Evolutionary conservation across 1,284 basidiomycete genomes (phyloP).

Genomic region (Ustilago curta): DNA sequence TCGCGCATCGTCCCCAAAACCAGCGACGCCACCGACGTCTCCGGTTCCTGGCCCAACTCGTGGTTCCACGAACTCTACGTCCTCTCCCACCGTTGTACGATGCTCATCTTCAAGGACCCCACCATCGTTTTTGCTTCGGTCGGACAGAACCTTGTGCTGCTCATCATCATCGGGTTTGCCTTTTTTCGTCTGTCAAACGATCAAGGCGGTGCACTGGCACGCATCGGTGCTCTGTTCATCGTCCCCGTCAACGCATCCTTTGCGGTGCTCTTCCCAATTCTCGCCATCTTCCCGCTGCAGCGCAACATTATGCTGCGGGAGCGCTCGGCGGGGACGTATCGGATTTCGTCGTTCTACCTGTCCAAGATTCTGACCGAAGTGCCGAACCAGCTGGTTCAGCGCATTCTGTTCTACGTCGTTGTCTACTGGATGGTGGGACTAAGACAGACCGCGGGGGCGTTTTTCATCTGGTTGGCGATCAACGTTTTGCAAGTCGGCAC

Average conservation of each 20-base stretch:
- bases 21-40: conserved; percentile 19
- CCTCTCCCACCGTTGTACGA: conserved; percentile 43
- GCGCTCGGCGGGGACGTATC: conserved; percentile 50
- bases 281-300: conserved; percentile 54
- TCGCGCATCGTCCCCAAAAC: conserved; percentile 32
- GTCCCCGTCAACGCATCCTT: conserved; percentile 52
- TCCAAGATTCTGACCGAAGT: conserved; percentile 52
- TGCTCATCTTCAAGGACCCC: conserved; percentile 51
- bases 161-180: conserved; percentile 55
- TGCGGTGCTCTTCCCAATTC: conserved; percentile 47
- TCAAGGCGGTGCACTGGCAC: conserved; percentile 49
- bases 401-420: conserved; percentile 31
- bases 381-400: conserved; percentile 47
- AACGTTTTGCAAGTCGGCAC: conserved; percentile 39
- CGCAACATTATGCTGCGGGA: conserved; percentile 53
- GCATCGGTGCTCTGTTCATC: conserved; percentile 56
- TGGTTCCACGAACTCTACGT: conserved; percentile 49
- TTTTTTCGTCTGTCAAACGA: conserved; percentile 47
- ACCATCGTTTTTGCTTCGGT: conserved; percentile 48
- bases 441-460: conserved; percentile 22
- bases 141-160: conserved; percentile 39
- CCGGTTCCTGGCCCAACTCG: conserved; percentile 47
- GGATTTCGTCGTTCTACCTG: conserved; percentile 52
- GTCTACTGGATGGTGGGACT: conserved; percentile 58
- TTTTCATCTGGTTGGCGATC: conserved; percentile 58